Base-by-base conservation (phyloP, 1,139 yeast species). In the Yamadazyma trypodendri region DNA sequence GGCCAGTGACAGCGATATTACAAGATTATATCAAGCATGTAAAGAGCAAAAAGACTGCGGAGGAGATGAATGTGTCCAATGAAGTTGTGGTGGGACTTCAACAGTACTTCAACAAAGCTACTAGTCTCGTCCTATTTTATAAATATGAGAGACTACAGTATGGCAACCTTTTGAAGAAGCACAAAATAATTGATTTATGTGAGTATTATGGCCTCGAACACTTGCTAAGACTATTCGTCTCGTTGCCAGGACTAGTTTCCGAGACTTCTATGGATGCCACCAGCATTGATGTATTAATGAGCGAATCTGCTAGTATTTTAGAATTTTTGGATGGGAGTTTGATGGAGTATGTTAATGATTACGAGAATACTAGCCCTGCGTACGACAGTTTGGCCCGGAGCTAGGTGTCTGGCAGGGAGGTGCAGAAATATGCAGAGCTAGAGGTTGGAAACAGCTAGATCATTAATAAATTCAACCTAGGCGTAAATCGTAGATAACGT, bases 111-210 rank as follows among this genome's bases (percentile, higher is more conserved):
- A 84, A 88, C 55, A 77, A 81, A 46, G 69, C 86, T 0, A 58
- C 90, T 34, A 88, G 95, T 6, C 72, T 84, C 38, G 66, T 85
- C 35, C 63, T 92, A 20, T 72, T 92, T 6, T 92, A 92, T 63
- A 75, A 94, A 44, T 84, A 82, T 49, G 98, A 92, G 59, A 69
- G 96, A 41, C 76, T 84, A 43, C 97, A 92, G 58, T 88, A 77
- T 52, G 72, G 81, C 39, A 78, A 83, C 37, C 55, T 84, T 28
- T 46, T 62, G 28, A 65, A 59, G 47, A 54, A 55, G 10, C 48
- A 56, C 13, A 35, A 42, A 2, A 59, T 60, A 11, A 54, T 60
- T 11, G 56, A 64, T 38, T 57, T 66, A 11, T 54, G 55, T 32
- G 53, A 55, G 23, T 60, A 83, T 0, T 92, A 90, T 55, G 96